Evolutionary conservation across 192 early-diverging fungal genomes (phyloP).

Genomic region (Dimargaris xerosporica): DNA sequence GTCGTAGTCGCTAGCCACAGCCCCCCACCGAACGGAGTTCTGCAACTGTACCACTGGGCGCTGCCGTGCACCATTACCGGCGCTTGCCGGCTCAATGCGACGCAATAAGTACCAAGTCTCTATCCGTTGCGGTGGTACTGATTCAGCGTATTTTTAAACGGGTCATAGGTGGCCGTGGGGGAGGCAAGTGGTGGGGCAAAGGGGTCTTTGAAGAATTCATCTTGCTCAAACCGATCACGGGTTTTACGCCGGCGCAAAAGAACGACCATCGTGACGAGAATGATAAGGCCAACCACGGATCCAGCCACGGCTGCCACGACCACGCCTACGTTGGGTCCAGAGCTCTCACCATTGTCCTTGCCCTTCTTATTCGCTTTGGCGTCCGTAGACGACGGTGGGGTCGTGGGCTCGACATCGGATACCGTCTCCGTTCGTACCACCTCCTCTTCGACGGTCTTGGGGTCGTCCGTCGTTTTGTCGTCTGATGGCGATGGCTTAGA

Average conservation of each 20-base stretch:
- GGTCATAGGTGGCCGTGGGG: neutral
- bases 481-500: neutral
- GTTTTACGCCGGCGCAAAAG: neutral
- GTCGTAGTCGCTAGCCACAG: too few relatives aligned
- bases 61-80: too few relatives aligned
- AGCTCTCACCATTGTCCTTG: neutral
- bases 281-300: neutral
- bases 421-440: neutral
- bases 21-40: too few relatives aligned
- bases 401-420: neutral
- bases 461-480: neutral
- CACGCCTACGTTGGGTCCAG: neutral
- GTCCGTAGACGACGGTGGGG: too few relatives aligned
- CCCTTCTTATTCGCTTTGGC: neutral
- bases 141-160: conserved; percentile 4
- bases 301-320: neutral
- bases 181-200: neutral
- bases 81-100: too few relatives aligned
- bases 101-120: too few relatives aligned
- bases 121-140: neutral
- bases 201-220: neutral
- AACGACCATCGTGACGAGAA: neutral
- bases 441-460: neutral
- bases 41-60: too few relatives aligned
- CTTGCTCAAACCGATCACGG: neutral